Conservation (phyloP, 2,329 filamentous ascomycete species). For the Penicillium frequentans region DNA sequence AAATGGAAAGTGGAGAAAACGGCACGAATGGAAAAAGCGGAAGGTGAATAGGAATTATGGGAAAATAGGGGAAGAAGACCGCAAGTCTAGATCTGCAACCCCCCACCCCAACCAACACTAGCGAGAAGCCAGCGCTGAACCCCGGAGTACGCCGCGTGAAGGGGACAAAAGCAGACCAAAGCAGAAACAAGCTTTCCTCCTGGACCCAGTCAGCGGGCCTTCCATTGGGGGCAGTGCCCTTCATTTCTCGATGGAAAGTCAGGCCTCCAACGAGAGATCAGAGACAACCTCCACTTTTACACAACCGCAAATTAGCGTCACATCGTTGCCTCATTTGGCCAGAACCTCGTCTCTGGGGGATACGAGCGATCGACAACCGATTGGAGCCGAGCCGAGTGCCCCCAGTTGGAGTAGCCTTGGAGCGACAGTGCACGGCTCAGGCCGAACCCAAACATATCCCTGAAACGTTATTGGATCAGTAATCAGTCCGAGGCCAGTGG, state of each 20-base stretch:
- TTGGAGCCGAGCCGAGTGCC: conserved; percentile 6
- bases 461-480: conserved; percentile 6
- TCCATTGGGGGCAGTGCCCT: background rate
- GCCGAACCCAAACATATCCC: conserved; percentile 18
- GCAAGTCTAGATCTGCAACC: background rate
- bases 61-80: background rate
- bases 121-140: background rate
- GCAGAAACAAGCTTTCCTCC: background rate
- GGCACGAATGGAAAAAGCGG: background rate
- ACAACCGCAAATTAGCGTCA: background rate
- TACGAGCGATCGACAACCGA: conserved; percentile 21
- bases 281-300: background rate
- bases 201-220: background rate
- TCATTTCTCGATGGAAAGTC: background rate
- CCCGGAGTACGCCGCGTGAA: background rate
- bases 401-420: background rate
- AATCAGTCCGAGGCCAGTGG: background rate
- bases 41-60: background rate
- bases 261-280: no score
- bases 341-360: background rate
- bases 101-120: background rate
- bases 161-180: background rate
- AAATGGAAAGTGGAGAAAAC: background rate
- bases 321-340: conserved; percentile 6
- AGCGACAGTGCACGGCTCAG: conserved; percentile 13